phyloP scores from a whole-genome alignment of 1,284 basidiomycete genomes.

The Apiotrichum laibachii region DNA sequence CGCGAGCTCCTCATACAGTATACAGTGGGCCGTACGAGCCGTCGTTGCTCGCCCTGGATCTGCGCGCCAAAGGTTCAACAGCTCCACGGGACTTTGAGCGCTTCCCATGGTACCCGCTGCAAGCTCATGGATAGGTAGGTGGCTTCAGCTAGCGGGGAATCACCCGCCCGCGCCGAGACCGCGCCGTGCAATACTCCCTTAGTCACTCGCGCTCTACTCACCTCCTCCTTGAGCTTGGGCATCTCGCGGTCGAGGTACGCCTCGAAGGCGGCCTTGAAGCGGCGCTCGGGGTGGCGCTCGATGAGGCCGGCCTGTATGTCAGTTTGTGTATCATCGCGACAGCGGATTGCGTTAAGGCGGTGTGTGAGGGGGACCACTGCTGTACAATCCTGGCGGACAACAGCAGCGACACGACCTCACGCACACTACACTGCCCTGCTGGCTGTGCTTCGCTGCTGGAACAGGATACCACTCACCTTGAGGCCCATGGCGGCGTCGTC shows the following conservation, averaged over 20 bases:
- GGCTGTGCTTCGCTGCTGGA: constrained; percentile 2
- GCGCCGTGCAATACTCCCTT: background rate
- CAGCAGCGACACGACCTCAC: no score
- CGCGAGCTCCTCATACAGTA: no score
- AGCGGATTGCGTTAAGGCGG: background rate
- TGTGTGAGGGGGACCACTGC: no score
- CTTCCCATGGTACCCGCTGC: no score
- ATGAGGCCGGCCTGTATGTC: constrained; percentile 71
- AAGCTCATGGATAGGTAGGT: no score
- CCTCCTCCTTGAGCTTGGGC: constrained; percentile 72
- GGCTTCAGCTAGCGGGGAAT: no score
- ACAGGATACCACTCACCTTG: constrained; percentile 32
- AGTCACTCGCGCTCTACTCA: constrained; percentile 20
- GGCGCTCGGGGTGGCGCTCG: constrained; percentile 90
- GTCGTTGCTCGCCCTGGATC: no score
- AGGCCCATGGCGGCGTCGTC: constrained; percentile 83
- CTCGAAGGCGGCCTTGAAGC: constrained; percentile 90
- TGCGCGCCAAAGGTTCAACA: no score
- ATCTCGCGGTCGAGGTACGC: constrained; percentile 87
- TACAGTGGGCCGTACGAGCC: no score
- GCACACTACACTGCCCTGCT: background rate
- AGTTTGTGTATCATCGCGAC: background rate
- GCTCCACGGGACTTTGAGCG: no score
- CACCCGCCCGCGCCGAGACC: background rate
- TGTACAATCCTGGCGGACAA: no score